These are phyloP conservation scores for Ensete ventricosum DNA, from an alignment of 176 grass and related monocot genomes.

Conservation along the genomic window DNA sequence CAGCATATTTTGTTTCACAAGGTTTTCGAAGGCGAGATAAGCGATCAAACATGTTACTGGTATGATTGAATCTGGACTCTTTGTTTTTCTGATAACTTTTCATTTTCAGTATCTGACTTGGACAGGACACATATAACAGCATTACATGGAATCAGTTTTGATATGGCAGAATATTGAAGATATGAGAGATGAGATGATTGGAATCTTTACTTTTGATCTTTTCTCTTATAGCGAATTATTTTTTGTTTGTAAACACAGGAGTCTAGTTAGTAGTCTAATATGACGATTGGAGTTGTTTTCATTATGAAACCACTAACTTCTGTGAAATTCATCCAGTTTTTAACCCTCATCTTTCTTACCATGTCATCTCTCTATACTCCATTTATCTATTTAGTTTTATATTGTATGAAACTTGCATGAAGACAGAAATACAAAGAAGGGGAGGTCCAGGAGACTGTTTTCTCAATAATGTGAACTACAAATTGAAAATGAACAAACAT, in stretches of 20 bases:
- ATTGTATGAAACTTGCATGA: too few relatives aligned
- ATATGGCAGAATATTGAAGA: neutral
- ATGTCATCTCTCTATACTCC: neutral
- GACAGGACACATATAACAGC: neutral
- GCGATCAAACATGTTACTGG: slow-evolving; percentile 84
- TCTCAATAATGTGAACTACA: neutral
- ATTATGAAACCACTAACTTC: neutral
- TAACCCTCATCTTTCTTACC: neutral
- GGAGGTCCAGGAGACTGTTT: too few relatives aligned
- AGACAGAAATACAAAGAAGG: too few relatives aligned
- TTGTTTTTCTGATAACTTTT: too few relatives aligned
- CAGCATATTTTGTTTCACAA: slow-evolving; percentile 80
- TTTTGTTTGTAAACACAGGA: too few relatives aligned
- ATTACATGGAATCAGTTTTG: neutral
- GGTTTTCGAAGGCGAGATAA: slow-evolving; percentile 84
- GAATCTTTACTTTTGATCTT: neutral
- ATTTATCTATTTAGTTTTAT: too few relatives aligned
- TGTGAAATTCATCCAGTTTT: neutral
- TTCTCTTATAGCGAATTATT: neutral
- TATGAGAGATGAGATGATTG: neutral
- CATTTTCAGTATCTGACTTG: neutral
- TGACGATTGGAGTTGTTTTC: neutral
- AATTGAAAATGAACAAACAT: neutral
- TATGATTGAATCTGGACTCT: slow-evolving; percentile 28
- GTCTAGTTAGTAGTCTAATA: too few relatives aligned